These are phyloP conservation scores for Pharus latifolius DNA, from an alignment of 176 grass and related monocot species.

Conservation along the genomic window DNA sequence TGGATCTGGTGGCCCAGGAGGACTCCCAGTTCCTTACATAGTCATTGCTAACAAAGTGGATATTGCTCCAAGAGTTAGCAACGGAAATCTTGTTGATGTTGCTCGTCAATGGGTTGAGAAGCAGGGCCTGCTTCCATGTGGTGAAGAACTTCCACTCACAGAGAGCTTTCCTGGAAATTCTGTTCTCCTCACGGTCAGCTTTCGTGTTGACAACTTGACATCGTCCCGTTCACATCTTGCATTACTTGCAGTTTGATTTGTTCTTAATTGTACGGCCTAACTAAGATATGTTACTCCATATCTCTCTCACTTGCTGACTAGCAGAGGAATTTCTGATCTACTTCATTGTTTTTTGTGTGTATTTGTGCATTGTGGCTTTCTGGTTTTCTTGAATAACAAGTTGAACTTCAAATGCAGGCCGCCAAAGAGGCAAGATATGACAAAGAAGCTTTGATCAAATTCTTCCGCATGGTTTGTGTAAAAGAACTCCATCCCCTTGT, in stretches of 20 bases:
- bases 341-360: not conserved
- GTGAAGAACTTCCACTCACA: conserved; percentile 74
- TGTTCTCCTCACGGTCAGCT: conserved; percentile 69
- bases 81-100: conserved; percentile 76
- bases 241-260: not conserved
- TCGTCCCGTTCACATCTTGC: not conserved
- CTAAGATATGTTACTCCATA: not conserved
- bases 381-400: not conserved
- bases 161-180: conserved; percentile 80
- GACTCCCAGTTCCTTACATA: conserved; percentile 92
- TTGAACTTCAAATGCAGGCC: conserved; percentile 30
- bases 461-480: conserved; percentile 78
- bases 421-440: conserved; percentile 79
- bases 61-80: conserved; percentile 51
- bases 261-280: not conserved
- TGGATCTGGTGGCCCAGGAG: conserved; percentile 80
- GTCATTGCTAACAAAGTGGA: conserved; percentile 91
- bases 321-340: not conserved
- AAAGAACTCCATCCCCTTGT: not conserved
- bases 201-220: not conserved
- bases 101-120: conserved; percentile 92
- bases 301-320: too few relatives aligned
- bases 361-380: not conserved
- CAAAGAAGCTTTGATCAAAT: conserved; percentile 86
- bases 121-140: conserved; percentile 61